These are phyloP conservation scores for Ogataea nonfermentans DNA, from an alignment of 805 yeast species.

Conservation along the genomic window DNA sequence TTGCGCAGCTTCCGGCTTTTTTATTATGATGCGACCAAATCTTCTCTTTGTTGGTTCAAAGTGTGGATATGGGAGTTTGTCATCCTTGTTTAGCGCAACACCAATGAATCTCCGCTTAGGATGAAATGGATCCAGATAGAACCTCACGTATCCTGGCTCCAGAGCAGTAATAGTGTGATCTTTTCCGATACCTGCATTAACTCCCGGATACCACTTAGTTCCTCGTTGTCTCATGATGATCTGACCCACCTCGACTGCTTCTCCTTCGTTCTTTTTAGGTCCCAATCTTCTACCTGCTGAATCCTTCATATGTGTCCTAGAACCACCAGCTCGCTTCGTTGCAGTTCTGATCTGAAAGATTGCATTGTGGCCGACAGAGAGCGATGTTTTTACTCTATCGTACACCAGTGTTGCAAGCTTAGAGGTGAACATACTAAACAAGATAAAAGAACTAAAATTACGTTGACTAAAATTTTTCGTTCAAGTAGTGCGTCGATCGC, in stretches of 20 bases:
- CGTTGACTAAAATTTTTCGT: conserved; percentile 13
- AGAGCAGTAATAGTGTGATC: conserved; percentile 90
- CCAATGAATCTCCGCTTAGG: conserved; percentile 91
- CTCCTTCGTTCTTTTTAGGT: conserved; percentile 81
- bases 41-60: conserved; percentile 86
- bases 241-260: conserved; percentile 74
- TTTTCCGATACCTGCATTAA: conserved; percentile 82
- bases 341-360: conserved; percentile 70
- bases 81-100: conserved; percentile 65
- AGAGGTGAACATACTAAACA: conserved; percentile 6
- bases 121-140: conserved; percentile 93
- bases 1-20: conserved; percentile 47
- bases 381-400: conserved; percentile 15
- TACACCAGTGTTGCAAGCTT: conserved; percentile 8
- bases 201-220: conserved; percentile 92
- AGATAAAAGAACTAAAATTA: neutral
- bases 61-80: conserved; percentile 80
- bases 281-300: conserved; percentile 95
- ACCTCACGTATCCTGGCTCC: conserved; percentile 93
- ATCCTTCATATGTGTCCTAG: conserved; percentile 90
- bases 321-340: conserved; percentile 91
- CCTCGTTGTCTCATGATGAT: conserved; percentile 94
- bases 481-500: conserved; percentile 5
- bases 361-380: conserved; percentile 10
- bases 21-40: conserved; percentile 65